A percentile compares a stretch with the other conserved stretches of the same genome.
Conservation (phyloP, 176 grass and related monocot species). For the Otatea glauca region DNA sequence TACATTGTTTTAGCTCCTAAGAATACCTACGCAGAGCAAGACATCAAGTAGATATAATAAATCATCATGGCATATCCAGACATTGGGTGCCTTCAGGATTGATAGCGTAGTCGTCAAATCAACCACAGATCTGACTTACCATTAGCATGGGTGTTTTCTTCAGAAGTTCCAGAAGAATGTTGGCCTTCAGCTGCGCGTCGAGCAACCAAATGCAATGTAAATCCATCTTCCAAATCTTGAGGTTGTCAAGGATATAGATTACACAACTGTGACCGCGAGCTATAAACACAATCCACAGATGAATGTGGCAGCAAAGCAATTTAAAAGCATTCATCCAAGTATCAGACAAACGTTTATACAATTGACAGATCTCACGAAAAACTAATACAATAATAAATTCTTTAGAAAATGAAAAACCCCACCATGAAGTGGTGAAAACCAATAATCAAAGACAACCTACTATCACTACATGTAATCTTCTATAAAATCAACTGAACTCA, state of each 20-base stretch:
- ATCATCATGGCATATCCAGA: constrained; percentile 16
- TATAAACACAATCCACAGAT: constrained; percentile 4
- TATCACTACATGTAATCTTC: neutral
- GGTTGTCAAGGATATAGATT: constrained; percentile 45
- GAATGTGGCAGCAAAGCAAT: neutral
- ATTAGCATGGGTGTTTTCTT: constrained; percentile 51
- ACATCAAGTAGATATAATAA: constrained; percentile 6
- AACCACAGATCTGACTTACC: constrained; percentile 40
- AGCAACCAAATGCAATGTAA: constrained; percentile 75
- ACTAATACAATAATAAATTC: neutral
- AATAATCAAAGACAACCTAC: neutral
- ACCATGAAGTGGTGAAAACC: neutral
- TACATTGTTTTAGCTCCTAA: neutral
- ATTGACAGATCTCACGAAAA: neutral
- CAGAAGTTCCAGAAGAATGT: constrained; percentile 52
- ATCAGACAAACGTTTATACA: neutral
- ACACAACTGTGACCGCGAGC: neutral
- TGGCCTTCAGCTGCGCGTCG: constrained; percentile 64
- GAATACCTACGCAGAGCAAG: neutral
- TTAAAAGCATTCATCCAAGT: constrained; percentile 13
- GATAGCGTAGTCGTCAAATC: neutral
- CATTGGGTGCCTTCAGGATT: neutral
- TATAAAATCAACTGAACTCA: neutral
- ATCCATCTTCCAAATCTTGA: constrained; percentile 79
- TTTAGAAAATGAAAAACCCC: neutral